Base-by-base conservation (phyloP, 1,284 basidiomycete genomes). In the Tilletia setariae region DNA sequence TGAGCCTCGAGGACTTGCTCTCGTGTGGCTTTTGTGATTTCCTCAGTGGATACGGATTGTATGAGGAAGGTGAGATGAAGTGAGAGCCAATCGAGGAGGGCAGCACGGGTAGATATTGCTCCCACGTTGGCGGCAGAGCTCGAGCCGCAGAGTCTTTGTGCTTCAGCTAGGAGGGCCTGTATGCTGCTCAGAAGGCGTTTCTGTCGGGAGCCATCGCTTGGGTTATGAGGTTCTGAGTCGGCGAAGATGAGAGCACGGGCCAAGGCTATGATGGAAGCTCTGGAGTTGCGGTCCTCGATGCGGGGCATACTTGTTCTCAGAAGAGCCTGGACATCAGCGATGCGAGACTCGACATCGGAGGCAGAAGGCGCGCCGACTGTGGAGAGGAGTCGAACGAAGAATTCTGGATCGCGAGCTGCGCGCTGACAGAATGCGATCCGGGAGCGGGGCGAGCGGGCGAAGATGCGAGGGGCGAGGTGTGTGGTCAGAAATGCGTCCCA, bases 261-360 rank as follows among this genome's bases (percentile, higher is more conserved):
- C 43, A 91, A 86, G 1, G 83, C 83, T 72, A 92, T 88, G 0
- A 91, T 89, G 2, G 89, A 89, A 63, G 88, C 86, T 68, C 89
- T 85, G 1, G 92, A 93, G 65, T 85, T 80, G 1, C 86, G 83
- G 79, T 94, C 92, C 59, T 87, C 84, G 84, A 93, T 93, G 74
- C 89, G 88, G 15, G 90, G 86, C 79, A 91, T 90, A 0, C 90
- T 92, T 56, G 88, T 84, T 1, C 89, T 89, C 61, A 93, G 83
- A 1, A 92, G 84, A 71, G 86, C 86, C 82, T 93, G 90, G 35
- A 94, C 81, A 76, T 92, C 91, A 79, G 21, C 85, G 86, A 78
- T 92, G 89, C 0, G 87, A 44, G 89, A 83, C 62, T 84, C 85
- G 63, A 92, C 84, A 40, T 40, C 35, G 11, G 35, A 40, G 40